phyloP scores from a whole-genome alignment of 2,329 filamentous ascomycete species.

The Penicillium frequentans region DNA sequence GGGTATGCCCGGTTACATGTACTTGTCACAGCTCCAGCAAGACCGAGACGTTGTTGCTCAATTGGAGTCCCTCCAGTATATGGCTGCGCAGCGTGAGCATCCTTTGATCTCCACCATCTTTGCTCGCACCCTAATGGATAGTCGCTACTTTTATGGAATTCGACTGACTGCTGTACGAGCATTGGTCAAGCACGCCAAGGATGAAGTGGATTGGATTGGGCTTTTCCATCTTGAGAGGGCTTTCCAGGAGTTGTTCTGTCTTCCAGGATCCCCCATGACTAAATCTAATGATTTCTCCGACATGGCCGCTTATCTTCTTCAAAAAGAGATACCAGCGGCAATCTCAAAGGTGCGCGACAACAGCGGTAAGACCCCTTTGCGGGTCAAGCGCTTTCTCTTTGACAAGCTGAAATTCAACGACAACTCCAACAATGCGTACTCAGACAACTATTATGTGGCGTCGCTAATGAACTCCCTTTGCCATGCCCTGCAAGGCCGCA shows the following conservation, averaged over 20 bases:
- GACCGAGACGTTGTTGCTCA: slow-evolving; percentile 95
- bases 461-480: slow-evolving; percentile 68
- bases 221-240: slow-evolving; percentile 80
- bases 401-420: slow-evolving; percentile 93
- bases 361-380: slow-evolving; percentile 73
- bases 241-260: slow-evolving; percentile 86
- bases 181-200: slow-evolving; percentile 72
- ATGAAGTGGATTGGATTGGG: slow-evolving; percentile 73
- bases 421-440: slow-evolving; percentile 83
- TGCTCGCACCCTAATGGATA: slow-evolving; percentile 84
- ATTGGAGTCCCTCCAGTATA: slow-evolving; percentile 71
- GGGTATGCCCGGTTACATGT: slow-evolving; percentile 94
- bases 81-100: slow-evolving; percentile 67
- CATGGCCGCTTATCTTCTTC: slow-evolving; percentile 79
- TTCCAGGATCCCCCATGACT: slow-evolving; percentile 73
- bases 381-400: slow-evolving; percentile 79
- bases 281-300: slow-evolving; percentile 89
- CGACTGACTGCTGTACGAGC: slow-evolving; percentile 79
- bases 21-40: slow-evolving; percentile 93
- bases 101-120: slow-evolving; percentile 86
- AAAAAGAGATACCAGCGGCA: slow-evolving; percentile 77
- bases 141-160: slow-evolving; percentile 90
- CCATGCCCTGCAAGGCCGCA: slow-evolving; percentile 52
- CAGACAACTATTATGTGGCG: slow-evolving; percentile 86
- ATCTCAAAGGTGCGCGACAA: slow-evolving; percentile 75